Evolutionary conservation across 2,329 filamentous ascomycete genomes (phyloP), one percentile per base, ranked within the genome.

Genomic region (Zarea fungicola): DNA sequence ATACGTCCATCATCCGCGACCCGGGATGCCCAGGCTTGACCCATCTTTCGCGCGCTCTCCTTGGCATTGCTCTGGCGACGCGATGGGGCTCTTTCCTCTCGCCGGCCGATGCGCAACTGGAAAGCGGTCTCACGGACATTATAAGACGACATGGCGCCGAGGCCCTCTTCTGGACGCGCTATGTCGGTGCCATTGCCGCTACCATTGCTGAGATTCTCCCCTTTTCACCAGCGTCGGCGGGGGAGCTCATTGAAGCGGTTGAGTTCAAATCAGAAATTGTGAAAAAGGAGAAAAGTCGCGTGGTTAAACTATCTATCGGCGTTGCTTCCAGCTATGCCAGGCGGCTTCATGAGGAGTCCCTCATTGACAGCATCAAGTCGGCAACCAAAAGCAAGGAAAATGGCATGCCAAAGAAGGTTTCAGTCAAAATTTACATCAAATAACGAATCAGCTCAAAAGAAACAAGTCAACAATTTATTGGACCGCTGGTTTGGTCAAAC

Each of bases 21-120:
- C 74, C 91, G 1, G 76, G 79, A 13, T 75, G 78, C 1, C 88
- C 92, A 32, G 89, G 89, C 0, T 68, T 95, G 22, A 83, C 81
- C 1, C 90, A 96, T 61, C 65, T 81, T 37, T 76, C 83, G 43
- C 79, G 89, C 11, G 85, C 87, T 0, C 65, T 87, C 2, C 71
- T 96, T 3, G 87, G 81, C 0, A 69, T 95, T 4, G 76, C 85
- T 1, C 72, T 88, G 1, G 89, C 83, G 56, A 82, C 85, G 39
- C 76, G 89, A 55, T 95, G 89, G 81, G 85, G 83, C 16, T 82
- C 81, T 3, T 76, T 78, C 40, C 60, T 82, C 4, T 72, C 72
- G 0, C 71, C 73, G 1, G 61, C 69, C 1, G 79, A 84, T 52
- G 58, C 60, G 13, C 61, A 65, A 39, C 62, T 79, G 11, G 66